Percentiles rank a stretch among this genome's conserved stretches.
Evolutionary conservation across 2,329 filamentous ascomycete genomes (phyloP).

Genomic region (Ophiostoma angusticollis): DNA sequence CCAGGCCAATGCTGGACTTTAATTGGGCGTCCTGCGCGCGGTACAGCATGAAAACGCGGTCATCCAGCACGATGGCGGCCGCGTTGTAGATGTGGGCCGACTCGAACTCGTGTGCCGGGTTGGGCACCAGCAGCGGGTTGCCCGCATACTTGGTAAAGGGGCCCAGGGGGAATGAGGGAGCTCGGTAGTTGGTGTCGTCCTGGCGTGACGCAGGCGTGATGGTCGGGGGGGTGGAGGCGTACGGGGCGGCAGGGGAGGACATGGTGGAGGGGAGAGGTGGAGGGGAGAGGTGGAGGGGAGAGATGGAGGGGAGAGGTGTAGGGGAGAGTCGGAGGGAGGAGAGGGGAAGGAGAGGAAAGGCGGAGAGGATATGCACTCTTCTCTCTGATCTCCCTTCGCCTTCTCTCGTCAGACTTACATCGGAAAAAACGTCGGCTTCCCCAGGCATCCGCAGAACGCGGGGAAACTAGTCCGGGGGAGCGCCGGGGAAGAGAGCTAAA

Average conservation of each 20-base stretch:
- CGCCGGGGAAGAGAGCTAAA: no score
- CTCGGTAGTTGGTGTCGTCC: slow-evolving; percentile 2
- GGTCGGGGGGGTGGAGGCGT: background rate
- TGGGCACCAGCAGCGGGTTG: slow-evolving; percentile 15
- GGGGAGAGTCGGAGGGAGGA: background rate
- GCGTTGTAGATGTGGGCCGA: slow-evolving; percentile 9
- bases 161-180: slow-evolving; percentile 11
- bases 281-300: background rate
- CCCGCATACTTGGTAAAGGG: slow-evolving; percentile 12
- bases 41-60: slow-evolving; percentile 19
- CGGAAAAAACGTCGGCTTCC: slow-evolving; percentile 5
- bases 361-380: background rate
- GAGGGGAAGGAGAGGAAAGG: background rate
- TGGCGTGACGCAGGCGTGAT: background rate
- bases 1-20: slow-evolving; percentile 22
- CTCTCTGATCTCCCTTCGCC: background rate
- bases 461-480: no score
- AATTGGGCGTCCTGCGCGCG: slow-evolving; percentile 22
- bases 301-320: no score
- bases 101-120: slow-evolving; percentile 17
- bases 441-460: no score
- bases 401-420: no score
- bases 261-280: background rate
- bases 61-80: slow-evolving; percentile 1
- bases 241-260: background rate